Evolutionary conservation across 2,329 filamentous ascomycete species (phyloP), one percentile per base, ranked within the genome.

Genomic region (Calonectria hawksworthii): DNA sequence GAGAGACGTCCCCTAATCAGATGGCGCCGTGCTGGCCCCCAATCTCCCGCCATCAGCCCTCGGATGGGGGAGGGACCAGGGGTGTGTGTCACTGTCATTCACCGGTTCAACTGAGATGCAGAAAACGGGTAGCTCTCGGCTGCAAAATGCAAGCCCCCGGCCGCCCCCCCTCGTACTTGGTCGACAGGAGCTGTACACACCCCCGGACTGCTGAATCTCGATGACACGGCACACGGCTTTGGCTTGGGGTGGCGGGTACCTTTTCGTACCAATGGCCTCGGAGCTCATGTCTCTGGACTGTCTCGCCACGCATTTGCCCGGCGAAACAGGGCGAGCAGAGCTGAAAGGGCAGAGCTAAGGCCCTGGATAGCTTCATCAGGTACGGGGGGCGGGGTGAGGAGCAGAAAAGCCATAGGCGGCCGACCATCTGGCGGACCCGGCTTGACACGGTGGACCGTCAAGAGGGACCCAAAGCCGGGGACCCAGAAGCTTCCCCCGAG

Each of bases 401-500:
- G 16, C 30, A 28, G 51, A 36, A 61, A 36, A 38, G 56, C 32
- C 18, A 44, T n/a, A n/a, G 65, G 47, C 65, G 65, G 47, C 65
- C 65, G 47, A 54, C 63, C 21, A 50, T 50, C 41, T 51, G 63
- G 63, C 21, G 18, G 23, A 66, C 4, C 23, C 34, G 34, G 56
- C 32, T 36, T 61, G 56, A 61, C 56, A 61, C n/a, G n/a, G 32
- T 61, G 56, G 56, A 36, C 34, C 56, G 32, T 61, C 32, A 34
- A 38, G 30, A 61, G 34, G n/a, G 63, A 23, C 38, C 44, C 63
- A 36, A 66, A n/a, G 63, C 63, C 63, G 63, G 63, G 63, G 63
- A 34, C 44, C 63, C 63, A 66, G 30, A 50, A 66, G 41, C 30
- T 50, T 51, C 47, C 63, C 61, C 63, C 63, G 63, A 66, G 63